Evolutionary conservation across 805 yeast species (phyloP).

Genomic region (Yamadazyma endophytica): DNA sequence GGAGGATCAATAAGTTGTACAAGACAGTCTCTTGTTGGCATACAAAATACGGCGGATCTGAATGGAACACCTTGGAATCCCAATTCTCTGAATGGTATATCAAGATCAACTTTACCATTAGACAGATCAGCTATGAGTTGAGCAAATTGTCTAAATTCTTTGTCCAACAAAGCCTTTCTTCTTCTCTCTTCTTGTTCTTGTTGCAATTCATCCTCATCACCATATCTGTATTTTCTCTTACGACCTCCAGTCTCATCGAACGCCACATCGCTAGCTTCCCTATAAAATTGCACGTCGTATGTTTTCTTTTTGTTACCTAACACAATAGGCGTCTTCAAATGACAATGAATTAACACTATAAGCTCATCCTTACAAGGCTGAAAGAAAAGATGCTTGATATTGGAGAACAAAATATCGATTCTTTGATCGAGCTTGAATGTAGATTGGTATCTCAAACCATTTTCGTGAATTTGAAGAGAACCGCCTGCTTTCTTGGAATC

Average conservation of each 20-base stretch:
- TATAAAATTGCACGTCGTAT: slow-evolving; percentile 89
- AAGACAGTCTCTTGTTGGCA: slow-evolving; percentile 96
- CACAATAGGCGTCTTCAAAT: slow-evolving; percentile 87
- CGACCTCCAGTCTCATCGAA: slow-evolving; percentile 97
- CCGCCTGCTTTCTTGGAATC: slow-evolving; percentile 97
- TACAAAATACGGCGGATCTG: slow-evolving; percentile 87
- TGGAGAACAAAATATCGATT: slow-evolving; percentile 83
- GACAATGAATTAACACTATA: slow-evolving; percentile 88
- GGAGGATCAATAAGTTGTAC: slow-evolving; percentile 95
- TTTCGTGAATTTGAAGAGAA: slow-evolving; percentile 84
- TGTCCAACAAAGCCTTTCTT: slow-evolving; percentile 84
- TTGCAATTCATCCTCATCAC: slow-evolving; percentile 97
- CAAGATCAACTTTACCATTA: slow-evolving; percentile 78
- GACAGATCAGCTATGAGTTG: slow-evolving; percentile 89
- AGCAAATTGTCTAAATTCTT: slow-evolving; percentile 84
- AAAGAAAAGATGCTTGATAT: slow-evolving; percentile 89
- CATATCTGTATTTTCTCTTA: slow-evolving; percentile 81
- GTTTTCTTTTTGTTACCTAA: slow-evolving; percentile 96
- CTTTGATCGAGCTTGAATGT: slow-evolving; percentile 79
- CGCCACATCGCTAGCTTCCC: slow-evolving; percentile 94
- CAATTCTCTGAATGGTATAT: slow-evolving; percentile 90
- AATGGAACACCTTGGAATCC: slow-evolving; percentile 98
- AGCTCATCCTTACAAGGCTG: slow-evolving; percentile 96
- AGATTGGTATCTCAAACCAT: slow-evolving; percentile 92
- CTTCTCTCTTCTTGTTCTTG: slow-evolving; percentile 98